Conservation (phyloP, 192 early-diverging fungal genomes). For the Coemansia sp. region DNA sequence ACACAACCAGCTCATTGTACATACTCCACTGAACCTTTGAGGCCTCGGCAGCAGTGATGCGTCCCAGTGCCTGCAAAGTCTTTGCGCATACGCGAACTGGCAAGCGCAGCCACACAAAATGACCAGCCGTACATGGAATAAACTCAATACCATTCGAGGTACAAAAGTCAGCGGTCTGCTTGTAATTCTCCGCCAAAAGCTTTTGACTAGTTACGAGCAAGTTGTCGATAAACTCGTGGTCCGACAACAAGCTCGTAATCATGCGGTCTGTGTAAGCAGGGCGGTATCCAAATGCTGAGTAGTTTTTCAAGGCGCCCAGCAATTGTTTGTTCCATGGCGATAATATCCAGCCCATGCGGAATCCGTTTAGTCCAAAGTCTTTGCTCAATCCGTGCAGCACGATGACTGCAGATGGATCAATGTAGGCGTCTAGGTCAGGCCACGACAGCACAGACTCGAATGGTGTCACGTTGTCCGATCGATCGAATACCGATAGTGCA, state of each 20-base stretch:
- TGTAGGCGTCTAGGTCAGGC: constrained; percentile 58
- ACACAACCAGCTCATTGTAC: constrained; percentile 58
- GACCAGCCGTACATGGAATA: constrained; percentile 65
- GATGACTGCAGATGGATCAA: constrained; percentile 65
- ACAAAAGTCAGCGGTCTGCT: constrained; percentile 42
- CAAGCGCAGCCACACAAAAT: constrained; percentile 66
- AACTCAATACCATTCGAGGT: constrained; percentile 55
- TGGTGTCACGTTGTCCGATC: constrained; percentile 33
- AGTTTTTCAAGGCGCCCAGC: constrained; percentile 15
- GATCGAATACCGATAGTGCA: constrained; percentile 64
- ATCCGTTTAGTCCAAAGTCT: constrained; percentile 79
- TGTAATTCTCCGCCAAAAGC: constrained; percentile 59
- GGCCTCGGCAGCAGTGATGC: constrained; percentile 4
- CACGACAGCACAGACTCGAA: constrained; percentile 69
- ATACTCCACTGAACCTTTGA: constrained; percentile 25
- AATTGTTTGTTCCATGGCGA: constrained; percentile 63
- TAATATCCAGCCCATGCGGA: constrained; percentile 66
- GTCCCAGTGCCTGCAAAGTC: constrained; percentile 47
- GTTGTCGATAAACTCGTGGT: constrained; percentile 59
- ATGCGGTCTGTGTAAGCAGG: constrained; percentile 62
- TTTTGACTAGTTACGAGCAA: constrained; percentile 64
- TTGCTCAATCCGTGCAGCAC: constrained; percentile 82
- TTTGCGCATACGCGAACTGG: constrained; percentile 28
- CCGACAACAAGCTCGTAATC: constrained; percentile 58
- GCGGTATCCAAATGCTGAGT: constrained; percentile 66